These are phyloP conservation scores for Phytophthora hybrid DNA, from an alignment of 352 stramenopile genomes.

Conservation along the genomic window DNA sequence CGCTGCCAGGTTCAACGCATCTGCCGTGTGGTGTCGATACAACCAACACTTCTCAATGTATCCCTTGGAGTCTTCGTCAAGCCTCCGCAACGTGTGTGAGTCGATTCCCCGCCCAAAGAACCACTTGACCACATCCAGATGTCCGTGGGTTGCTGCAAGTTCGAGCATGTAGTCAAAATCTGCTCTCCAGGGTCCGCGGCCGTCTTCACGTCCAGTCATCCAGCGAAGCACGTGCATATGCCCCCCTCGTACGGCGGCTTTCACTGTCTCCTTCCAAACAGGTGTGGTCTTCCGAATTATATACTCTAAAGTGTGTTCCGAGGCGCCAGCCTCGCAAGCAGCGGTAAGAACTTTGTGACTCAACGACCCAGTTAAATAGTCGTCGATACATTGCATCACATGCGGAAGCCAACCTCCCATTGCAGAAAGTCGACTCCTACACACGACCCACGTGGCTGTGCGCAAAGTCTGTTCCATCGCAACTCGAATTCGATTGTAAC, in stretches of 20 bases:
- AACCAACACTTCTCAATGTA: not conserved
- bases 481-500: not conserved
- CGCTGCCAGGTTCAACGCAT: not conserved
- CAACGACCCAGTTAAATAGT: not conserved
- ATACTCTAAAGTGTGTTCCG: not conserved
- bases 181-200: not conserved
- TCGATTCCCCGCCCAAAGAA: not conserved
- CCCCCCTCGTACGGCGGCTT: not conserved
- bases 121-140: conserved; percentile 5
- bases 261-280: not conserved
- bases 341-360: not conserved
- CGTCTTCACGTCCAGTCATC: not conserved
- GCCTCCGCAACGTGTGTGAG: too few species aligned
- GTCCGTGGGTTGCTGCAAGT: conserved; percentile 12
- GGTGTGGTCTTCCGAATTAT: not conserved
- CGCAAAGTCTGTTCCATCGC: not conserved
- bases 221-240: conserved; percentile 2
- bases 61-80: not conserved
- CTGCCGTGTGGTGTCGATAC: not conserved
- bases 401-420: not conserved
- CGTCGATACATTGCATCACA: not conserved
- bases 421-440: not conserved
- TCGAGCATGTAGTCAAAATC: not conserved
- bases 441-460: not conserved
- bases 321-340: not conserved